Conservation (phyloP, 345 rosid genomes). For the Dimocarpus longan region DNA sequence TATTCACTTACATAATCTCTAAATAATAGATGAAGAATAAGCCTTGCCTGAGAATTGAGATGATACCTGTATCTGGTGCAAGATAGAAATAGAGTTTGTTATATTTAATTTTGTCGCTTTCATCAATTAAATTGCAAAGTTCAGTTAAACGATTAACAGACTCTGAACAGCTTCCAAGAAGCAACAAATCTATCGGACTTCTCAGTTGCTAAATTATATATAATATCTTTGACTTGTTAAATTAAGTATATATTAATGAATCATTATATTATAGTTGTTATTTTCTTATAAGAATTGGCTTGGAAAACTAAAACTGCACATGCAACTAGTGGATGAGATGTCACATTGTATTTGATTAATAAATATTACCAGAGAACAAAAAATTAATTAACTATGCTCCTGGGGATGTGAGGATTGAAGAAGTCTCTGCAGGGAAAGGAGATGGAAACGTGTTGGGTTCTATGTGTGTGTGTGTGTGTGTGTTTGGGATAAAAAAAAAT, state of each 20-base stretch:
- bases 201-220: not conserved
- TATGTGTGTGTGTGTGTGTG: not conserved
- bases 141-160: not conserved
- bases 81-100: slow-evolving; percentile 10
- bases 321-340: slow-evolving; percentile 29
- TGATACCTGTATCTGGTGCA: not conserved
- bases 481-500: not conserved
- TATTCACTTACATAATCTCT: not conserved
- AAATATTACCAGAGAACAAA: not conserved
- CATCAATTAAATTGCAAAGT: slow-evolving; percentile 2
- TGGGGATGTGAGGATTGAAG: not conserved
- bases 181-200: slow-evolving; percentile 15
- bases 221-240: slow-evolving; percentile 25
- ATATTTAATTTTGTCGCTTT: slow-evolving; percentile 17
- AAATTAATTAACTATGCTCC: not conserved
- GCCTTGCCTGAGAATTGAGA: not conserved
- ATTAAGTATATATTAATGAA: not conserved
- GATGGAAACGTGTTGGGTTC: slow-evolving; percentile 12
- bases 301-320: slow-evolving; percentile 25
- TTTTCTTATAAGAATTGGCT: slow-evolving; percentile 11
- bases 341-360: slow-evolving; percentile 13
- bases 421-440: not conserved
- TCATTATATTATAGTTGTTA: slow-evolving; percentile 7
- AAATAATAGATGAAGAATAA: not conserved
- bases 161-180: slow-evolving; percentile 27